phyloP scores from a whole-genome alignment of 352 stramenopile species.

The Plasmopara halstedii region DNA sequence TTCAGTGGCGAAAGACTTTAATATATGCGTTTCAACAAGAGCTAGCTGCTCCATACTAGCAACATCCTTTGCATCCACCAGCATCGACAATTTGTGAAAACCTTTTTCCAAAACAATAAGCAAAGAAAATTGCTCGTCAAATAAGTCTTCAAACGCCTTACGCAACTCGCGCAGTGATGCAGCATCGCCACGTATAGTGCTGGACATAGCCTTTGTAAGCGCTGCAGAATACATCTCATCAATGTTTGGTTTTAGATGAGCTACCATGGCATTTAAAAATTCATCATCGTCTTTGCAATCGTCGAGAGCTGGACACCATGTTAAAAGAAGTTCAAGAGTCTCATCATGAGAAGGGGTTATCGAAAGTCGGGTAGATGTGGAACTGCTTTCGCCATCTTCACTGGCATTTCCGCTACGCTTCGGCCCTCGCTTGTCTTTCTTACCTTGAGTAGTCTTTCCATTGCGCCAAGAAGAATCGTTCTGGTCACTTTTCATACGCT shows the following conservation, averaged over 20 bases:
- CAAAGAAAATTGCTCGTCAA: constrained; percentile 57
- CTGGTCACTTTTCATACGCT: constrained; percentile 28
- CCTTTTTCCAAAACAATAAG: too few relatives aligned
- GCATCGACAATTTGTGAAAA: constrained; percentile 62
- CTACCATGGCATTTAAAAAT: constrained; percentile 46
- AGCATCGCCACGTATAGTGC: constrained; percentile 65
- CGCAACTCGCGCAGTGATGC: constrained; percentile 55
- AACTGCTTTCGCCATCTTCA: constrained; percentile 7
- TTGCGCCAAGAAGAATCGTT: constrained; percentile 16
- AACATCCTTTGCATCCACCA: constrained; percentile 43
- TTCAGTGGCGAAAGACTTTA: constrained; percentile 41
- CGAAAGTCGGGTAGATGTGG: constrained; percentile 11
- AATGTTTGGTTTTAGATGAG: constrained; percentile 36
- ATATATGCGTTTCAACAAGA: constrained; percentile 41
- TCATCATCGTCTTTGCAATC: constrained; percentile 50
- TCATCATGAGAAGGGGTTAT: constrained; percentile 47
- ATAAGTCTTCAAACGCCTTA: constrained; percentile 68
- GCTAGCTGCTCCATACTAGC: constrained; percentile 38
- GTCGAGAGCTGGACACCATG: constrained; percentile 45
- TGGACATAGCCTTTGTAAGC: constrained; percentile 46
- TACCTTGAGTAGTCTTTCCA: constrained; percentile 29
- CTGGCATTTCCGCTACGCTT: constrained; percentile 24
- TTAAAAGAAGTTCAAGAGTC: constrained; percentile 31
- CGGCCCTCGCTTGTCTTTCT: constrained; percentile 36
- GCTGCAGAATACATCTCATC: constrained; percentile 43